Conservation (phyloP, 2,329 filamentous ascomycete genomes). For the Shiraia sp. region DNA sequence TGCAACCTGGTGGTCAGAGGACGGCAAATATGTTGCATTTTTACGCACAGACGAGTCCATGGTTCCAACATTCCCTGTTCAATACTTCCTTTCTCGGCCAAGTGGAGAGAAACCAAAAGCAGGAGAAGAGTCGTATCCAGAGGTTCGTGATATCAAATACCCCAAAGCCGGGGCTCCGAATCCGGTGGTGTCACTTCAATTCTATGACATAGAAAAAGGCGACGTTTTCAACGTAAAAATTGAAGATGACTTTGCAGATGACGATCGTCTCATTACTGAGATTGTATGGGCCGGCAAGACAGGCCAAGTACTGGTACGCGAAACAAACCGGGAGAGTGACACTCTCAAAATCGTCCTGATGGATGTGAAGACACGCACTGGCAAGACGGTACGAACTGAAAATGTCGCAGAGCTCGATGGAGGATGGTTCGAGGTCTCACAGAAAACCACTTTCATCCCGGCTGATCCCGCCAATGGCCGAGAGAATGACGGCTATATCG, state of each 20-base stretch:
- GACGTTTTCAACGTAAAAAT: conserved; percentile 82
- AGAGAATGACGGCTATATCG: conserved; percentile 85
- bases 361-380: conserved; percentile 73
- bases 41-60: conserved; percentile 90
- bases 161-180: conserved; percentile 95
- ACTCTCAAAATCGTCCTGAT: conserved; percentile 85
- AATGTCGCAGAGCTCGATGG: conserved; percentile 86
- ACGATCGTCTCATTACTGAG: conserved; percentile 88
- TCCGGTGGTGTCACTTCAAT: conserved; percentile 82
- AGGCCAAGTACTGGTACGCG: conserved; percentile 79
- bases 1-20: conserved; percentile 93
- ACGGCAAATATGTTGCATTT: conserved; percentile 88
- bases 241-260: conserved; percentile 74
- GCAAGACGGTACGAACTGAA: conserved; percentile 76
- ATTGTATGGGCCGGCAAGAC: conserved; percentile 81
- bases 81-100: conserved; percentile 89
- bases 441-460: conserved; percentile 83
- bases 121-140: conserved; percentile 87
- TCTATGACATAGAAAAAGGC: conserved; percentile 79
- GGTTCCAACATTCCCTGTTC: conserved; percentile 88
- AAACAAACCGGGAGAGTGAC: conserved; percentile 94
- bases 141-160: conserved; percentile 92
- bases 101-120: conserved; percentile 69
- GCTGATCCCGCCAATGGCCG: conserved; percentile 78
- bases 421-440: conserved; percentile 95